Conservation (phyloP, 345 rosid species). For the Trapa incisa region DNA sequence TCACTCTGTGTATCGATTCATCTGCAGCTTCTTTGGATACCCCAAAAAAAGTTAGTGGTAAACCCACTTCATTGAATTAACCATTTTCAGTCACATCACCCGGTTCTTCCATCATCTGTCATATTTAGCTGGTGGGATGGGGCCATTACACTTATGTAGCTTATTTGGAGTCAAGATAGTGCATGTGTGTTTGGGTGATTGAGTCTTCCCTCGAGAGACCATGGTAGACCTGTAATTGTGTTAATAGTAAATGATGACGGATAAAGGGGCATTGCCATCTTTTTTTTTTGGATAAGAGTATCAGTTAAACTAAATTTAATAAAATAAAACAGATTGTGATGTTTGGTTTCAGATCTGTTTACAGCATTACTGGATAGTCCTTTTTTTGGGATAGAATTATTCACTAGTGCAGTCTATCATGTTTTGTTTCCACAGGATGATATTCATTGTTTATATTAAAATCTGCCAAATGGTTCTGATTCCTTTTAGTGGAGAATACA, state of each 20-base stretch:
- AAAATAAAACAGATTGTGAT: too few species aligned
- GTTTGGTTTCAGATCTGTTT: too few species aligned
- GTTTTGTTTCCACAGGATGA: neutral
- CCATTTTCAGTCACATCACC: neutral
- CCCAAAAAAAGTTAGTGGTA: constrained; percentile 12
- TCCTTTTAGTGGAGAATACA: too few species aligned
- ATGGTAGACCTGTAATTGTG: neutral
- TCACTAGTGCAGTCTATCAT: too few species aligned
- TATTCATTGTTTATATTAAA: neutral
- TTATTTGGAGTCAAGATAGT: neutral
- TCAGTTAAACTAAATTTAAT: too few species aligned
- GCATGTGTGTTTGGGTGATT: neutral
- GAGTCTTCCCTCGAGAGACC: neutral
- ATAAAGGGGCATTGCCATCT: neutral
- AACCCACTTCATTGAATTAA: constrained; percentile 23
- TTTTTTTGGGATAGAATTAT: too few species aligned
- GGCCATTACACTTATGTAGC: neutral
- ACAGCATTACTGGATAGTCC: too few species aligned
- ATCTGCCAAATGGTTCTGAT: neutral
- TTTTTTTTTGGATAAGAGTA: neutral
- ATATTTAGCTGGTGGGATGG: neutral
- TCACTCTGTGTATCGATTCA: too few species aligned
- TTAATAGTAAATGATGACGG: too few species aligned
- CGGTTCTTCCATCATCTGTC: neutral
- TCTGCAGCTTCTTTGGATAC: too few species aligned